Conservation (phyloP, 208 protist species). For the Leishmania arabica region DNA sequence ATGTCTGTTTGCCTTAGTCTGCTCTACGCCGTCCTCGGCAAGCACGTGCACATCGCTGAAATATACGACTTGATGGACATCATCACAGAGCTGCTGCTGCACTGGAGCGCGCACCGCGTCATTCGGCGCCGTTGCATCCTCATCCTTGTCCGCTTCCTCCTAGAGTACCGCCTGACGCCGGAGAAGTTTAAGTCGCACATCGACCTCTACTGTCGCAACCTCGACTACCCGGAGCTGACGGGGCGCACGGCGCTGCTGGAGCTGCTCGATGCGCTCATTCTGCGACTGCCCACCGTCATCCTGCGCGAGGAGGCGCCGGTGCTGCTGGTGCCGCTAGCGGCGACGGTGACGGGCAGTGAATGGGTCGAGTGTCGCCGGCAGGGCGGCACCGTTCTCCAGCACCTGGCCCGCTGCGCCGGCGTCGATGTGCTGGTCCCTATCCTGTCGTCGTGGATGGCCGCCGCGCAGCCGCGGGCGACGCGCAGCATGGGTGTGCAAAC, state of each 20-base stretch:
- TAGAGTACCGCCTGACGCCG: slow-evolving; percentile 90
- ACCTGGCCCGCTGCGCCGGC: slow-evolving; percentile 67
- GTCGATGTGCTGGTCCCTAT: slow-evolving; percentile 78
- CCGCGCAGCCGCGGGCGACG: slow-evolving; percentile 42
- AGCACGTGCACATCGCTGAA: slow-evolving; percentile 85
- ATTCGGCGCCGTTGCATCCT: slow-evolving; percentile 77
- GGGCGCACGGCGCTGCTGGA: slow-evolving; percentile 85
- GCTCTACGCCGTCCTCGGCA: slow-evolving; percentile 87
- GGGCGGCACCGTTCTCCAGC: slow-evolving; percentile 63
- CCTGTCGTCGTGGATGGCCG: slow-evolving; percentile 59
- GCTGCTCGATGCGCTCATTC: slow-evolving; percentile 67
- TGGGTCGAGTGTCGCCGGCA: slow-evolving; percentile 56
- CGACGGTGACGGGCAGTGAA: slow-evolving; percentile 65
- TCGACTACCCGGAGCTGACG: slow-evolving; percentile 82
- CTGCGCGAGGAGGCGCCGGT: slow-evolving; percentile 80
- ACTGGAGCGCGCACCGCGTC: slow-evolving; percentile 61
- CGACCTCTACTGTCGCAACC: slow-evolving; percentile 83
- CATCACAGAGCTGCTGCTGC: slow-evolving; percentile 87
- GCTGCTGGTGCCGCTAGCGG: slow-evolving; percentile 73
- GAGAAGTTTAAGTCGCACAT: slow-evolving; percentile 91
- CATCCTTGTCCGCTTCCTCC: slow-evolving; percentile 85
- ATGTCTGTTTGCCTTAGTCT: slow-evolving; percentile 82
- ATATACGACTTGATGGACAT: slow-evolving; percentile 90
- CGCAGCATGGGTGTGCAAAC: slow-evolving; percentile 71
- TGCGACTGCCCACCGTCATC: slow-evolving; percentile 75